These are phyloP conservation scores for Neodidymelliopsis sp. DNA, from an alignment of 2,329 filamentous ascomycete species.

Conservation along the genomic window DNA sequence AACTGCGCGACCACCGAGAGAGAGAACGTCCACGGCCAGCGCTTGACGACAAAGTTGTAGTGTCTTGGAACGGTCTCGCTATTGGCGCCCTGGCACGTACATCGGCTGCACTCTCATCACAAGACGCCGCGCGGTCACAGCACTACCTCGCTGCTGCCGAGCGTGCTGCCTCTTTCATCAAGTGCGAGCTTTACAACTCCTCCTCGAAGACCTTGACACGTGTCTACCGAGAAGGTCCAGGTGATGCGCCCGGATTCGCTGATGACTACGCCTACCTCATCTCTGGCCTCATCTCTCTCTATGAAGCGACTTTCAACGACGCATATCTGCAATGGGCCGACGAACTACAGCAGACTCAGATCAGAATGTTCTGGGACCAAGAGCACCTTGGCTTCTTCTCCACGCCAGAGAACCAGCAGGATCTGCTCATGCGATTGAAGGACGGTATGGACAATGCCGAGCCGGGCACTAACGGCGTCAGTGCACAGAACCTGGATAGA, in stretches of 20 bases:
- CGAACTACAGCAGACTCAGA: conserved; percentile 79
- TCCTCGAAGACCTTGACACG: conserved; percentile 71
- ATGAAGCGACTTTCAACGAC: conserved; percentile 81
- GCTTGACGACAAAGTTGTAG: conserved; percentile 87
- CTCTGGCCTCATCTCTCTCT: conserved; percentile 81
- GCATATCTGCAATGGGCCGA: conserved; percentile 82
- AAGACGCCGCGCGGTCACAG: conserved; percentile 64
- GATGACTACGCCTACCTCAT: conserved; percentile 95
- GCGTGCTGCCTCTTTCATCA: conserved; percentile 75
- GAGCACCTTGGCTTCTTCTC: conserved; percentile 73
- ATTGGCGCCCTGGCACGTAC: conserved; percentile 83
- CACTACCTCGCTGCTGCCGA: conserved; percentile 72
- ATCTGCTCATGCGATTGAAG: conserved; percentile 86
- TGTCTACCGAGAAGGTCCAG: conserved; percentile 73
- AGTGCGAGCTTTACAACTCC: conserved; percentile 74
- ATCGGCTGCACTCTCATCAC: conserved; percentile 69
- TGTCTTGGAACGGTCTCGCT: conserved; percentile 87
- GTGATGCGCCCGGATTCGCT: conserved; percentile 76
- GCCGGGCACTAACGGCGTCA: conserved; percentile 87
- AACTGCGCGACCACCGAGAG: conserved; percentile 75
- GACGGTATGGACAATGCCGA: conserved; percentile 94
- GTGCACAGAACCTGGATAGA: conserved; percentile 86
- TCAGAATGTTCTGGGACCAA: conserved; percentile 77
- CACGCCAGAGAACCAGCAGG: conserved; percentile 67
- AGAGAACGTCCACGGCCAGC: conserved; percentile 77